Conservation (phyloP, 2,329 filamentous ascomycete species). For the Penicillium decumbens region DNA sequence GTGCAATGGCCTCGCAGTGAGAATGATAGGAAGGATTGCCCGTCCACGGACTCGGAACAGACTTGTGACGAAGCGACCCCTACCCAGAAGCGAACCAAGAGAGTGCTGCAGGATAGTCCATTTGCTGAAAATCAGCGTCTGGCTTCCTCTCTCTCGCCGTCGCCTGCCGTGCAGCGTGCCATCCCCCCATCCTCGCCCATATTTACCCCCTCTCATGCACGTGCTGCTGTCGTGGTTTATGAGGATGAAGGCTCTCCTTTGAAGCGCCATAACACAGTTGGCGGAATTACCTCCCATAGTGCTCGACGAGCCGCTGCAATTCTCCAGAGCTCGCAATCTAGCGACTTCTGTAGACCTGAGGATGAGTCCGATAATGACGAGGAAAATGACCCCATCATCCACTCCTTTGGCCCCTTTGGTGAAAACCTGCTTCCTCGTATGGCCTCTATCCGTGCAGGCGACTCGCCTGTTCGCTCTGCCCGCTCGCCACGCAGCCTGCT, state of each 20-base stretch:
- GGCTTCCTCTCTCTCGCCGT: slow-evolving; percentile 72
- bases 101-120: slow-evolving; percentile 38
- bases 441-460: slow-evolving; percentile 66
- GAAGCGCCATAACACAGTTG: slow-evolving; percentile 32
- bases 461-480: slow-evolving; percentile 55
- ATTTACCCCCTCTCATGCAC: slow-evolving; percentile 43
- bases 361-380: slow-evolving; percentile 77
- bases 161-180: slow-evolving; percentile 50
- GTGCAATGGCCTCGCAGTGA: slow-evolving; percentile 73
- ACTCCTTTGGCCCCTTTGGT: slow-evolving; percentile 87
- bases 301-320: slow-evolving; percentile 33
- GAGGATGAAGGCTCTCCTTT: slow-evolving; percentile 64
- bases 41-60: slow-evolving; percentile 58
- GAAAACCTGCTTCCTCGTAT: slow-evolving; percentile 78
- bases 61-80: slow-evolving; percentile 60
- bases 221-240: slow-evolving; percentile 58
- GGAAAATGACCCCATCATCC: slow-evolving; percentile 88
- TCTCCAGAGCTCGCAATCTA: slow-evolving; percentile 33
- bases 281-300: slow-evolving; percentile 29
- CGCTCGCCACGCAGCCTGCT: slow-evolving; percentile 30
- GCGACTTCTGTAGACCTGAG: slow-evolving; percentile 45
- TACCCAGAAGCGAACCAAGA: slow-evolving; percentile 30
- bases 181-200: slow-evolving; percentile 42
- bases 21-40: slow-evolving; percentile 47
- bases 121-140: slow-evolving; percentile 60